Conservation (phyloP, 352 stramenopile genomes). For the Peronospora farinosa region DNA sequence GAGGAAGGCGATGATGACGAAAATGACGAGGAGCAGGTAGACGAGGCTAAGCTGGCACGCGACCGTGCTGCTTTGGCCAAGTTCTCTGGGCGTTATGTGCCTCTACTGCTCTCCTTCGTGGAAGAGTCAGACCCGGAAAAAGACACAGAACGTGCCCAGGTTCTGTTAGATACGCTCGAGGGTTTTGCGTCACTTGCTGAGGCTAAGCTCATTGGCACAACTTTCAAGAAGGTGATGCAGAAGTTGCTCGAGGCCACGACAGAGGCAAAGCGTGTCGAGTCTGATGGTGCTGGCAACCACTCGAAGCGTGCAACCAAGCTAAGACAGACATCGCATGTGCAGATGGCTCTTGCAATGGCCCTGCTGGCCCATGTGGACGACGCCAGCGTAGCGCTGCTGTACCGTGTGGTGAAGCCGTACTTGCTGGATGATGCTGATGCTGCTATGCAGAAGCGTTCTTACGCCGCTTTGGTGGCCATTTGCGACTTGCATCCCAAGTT, state of each 20-base stretch:
- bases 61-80: constrained; percentile 75
- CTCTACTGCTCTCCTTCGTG: constrained; percentile 77
- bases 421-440: constrained; percentile 80
- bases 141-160: constrained; percentile 61
- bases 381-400: constrained; percentile 68
- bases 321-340: constrained; percentile 57
- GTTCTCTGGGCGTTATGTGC: constrained; percentile 77
- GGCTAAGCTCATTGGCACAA: constrained; percentile 46
- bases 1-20: constrained; percentile 32
- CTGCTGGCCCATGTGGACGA: constrained; percentile 76
- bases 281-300: constrained; percentile 30
- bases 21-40: constrained; percentile 50
- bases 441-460: constrained; percentile 86
- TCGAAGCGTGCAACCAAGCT: constrained; percentile 47
- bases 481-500: constrained; percentile 81
- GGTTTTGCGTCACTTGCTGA: constrained; percentile 78
- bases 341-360: constrained; percentile 75
- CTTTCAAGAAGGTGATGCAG: constrained; percentile 88
- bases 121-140: constrained; percentile 76
- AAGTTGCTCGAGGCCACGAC: constrained; percentile 83
- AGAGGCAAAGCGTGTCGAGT: constrained; percentile 59
- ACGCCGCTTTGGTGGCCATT: constrained; percentile 80
- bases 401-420: constrained; percentile 86
- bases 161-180: constrained; percentile 74
- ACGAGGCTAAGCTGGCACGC: constrained; percentile 67